Base-by-base conservation (phyloP, 768 basidiomycete genomes). In the Gymnopilus junonius region DNA sequence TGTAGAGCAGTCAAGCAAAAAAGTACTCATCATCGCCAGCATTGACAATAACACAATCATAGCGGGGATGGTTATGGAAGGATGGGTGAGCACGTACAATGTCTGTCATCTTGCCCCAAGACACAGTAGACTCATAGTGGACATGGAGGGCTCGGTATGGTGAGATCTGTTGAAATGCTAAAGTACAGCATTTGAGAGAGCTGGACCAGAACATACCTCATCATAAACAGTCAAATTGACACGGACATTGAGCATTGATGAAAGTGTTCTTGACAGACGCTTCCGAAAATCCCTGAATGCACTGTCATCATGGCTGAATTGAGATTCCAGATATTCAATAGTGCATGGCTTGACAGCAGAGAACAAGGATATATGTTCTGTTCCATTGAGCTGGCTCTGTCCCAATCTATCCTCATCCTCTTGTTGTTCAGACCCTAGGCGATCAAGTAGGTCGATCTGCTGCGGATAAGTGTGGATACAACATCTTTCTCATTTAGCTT, bases 81-180 rank as follows among this genome's bases (percentile, higher is more conserved):
- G 32, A 55, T 4, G 76, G 74, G 55, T 71, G 74, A 62, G 69
- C 76, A 2, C 60, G 60, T 0, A 80, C 60, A 40, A 72, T 63
- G 58, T 80, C 71, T 0, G 64, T 70, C 3, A 48, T 50, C 10
- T 65, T 20, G 14, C 40, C 29, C 75, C 74, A 78, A 57, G 74
- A 64, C 8, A 71, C 55, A 1, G 20, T 54, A 1, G 68, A 74
- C 14, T 61, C 64, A 63, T 75, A 78, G n/a, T 67, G 59, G 8
- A 76, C 57, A 51, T 62, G 69, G 43, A 78, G 56, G 31, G 61
- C 73, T 3, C 27, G 46, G 42, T 73, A 57, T 37, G 72, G 68
- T 0, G 45, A 58, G 5, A 75, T 62, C 69, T 74, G 20, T 42
- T 3, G 45, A n/a, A 23, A 39, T 37, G 23, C n/a, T n/a, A 55